Percentiles rank a stretch among this genome's conserved stretches.
Evolutionary conservation across 1,284 basidiomycete genomes (phyloP).

Genomic region (Blastosporella zonata): DNA sequence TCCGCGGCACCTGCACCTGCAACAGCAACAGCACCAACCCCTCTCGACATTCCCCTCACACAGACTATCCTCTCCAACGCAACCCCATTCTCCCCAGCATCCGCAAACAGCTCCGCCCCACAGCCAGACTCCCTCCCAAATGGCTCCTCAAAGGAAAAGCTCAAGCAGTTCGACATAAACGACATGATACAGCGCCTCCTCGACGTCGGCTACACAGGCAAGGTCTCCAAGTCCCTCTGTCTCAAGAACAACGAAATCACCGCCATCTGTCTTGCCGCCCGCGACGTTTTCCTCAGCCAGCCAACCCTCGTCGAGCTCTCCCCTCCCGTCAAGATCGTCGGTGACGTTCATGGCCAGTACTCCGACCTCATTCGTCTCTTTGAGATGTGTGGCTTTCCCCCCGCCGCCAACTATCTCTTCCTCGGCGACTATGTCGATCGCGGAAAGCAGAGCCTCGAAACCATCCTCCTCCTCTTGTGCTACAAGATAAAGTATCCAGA

Average conservation of each 20-base stretch:
- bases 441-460: slow-evolving; percentile 98
- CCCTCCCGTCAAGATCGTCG: slow-evolving; percentile 99
- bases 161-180: slow-evolving; percentile 86
- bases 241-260: slow-evolving; percentile 97
- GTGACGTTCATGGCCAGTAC: slow-evolving; percentile 99
- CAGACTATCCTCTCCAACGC: slow-evolving; percentile 72
- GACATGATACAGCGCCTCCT: slow-evolving; percentile 97
- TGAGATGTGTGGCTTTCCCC: slow-evolving; percentile 99
- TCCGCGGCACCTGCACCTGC: slow-evolving; percentile 37
- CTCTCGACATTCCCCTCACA: slow-evolving; percentile 69
- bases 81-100: slow-evolving; percentile 44
- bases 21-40: not conserved
- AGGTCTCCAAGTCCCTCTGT: slow-evolving; percentile 95
- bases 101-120: slow-evolving; percentile 43
- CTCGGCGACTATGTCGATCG: slow-evolving; percentile 98
- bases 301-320: slow-evolving; percentile 97
- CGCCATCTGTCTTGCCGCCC: slow-evolving; percentile 93
- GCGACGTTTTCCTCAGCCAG: slow-evolving; percentile 95
- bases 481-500: slow-evolving; percentile 99
- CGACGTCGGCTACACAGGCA: slow-evolving; percentile 97
- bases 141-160: slow-evolving; percentile 52
- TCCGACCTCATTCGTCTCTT: slow-evolving; percentile 97
- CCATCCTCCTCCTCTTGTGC: slow-evolving; percentile 93
- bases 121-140: slow-evolving; percentile 46
- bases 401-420: slow-evolving; percentile 97